Base-by-base conservation (phyloP, 805 yeast species). In the Debaryomyces hansenii region DNA sequence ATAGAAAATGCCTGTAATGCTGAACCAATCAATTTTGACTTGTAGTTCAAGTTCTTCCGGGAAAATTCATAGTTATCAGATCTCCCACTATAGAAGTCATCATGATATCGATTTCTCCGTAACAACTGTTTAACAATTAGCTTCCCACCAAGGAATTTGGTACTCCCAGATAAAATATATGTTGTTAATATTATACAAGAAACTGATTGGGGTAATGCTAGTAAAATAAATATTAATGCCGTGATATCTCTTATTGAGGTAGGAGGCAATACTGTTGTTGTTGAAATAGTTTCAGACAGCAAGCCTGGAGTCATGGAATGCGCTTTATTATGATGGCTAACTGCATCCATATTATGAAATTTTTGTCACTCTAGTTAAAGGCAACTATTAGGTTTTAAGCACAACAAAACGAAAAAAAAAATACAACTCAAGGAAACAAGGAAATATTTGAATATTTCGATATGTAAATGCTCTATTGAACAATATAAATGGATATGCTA, bases 181-280 rank as follows among this genome's bases (percentile, higher is more conserved):
- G 55, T 46, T 11, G 47, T 37, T 41, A 60, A 53, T 15, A 63
- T 51, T 12, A 57, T 28, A 41, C 65, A 53, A 18, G 66, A 60
- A 21, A 59, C 32, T 41, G 56, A 36, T 42, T 56, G 62, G 9
- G 74, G 72, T 16, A 67, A 47, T 18, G 57, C 49, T 37, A 60
- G 55, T 10, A 67, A 44, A n/a, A 67, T 47, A 49, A 67, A 60
- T 6, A 64, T 57, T 34, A 68, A 51, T 24, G 73, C 63, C 34
- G 68, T 52, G 12, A 68, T 59, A 45, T 69, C 74, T 41, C 67
- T 52, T 44, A 62, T 40, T 6, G 69, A 57, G 4, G 62, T 53
- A 4, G 65, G 53, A 4, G 65, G 64, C 32, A 60, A 36, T 8
- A 46, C 41, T 24, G 46, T 10, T n/a, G 46, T n/a, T 20, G 41